Conservation (phyloP, 768 basidiomycete species). For the Lactarius psammicola region DNA sequence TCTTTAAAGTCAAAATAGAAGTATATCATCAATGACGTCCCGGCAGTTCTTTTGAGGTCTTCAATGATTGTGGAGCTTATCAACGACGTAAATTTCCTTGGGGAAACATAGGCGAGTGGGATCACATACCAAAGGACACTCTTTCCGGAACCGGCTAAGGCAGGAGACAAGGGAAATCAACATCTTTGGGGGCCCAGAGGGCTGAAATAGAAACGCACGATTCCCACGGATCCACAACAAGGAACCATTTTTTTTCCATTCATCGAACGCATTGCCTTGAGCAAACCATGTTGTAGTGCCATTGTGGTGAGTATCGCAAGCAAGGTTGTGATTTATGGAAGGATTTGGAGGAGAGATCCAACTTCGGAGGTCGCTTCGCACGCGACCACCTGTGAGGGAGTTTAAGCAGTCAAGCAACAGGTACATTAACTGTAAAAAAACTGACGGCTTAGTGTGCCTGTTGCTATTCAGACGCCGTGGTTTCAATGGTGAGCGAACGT, state of each 20-base stretch:
- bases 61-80: constrained; percentile 7
- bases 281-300: constrained; percentile 3
- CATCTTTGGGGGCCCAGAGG: background rate
- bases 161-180: background rate
- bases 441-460: background rate
- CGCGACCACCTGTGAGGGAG: background rate
- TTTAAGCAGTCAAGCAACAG: background rate
- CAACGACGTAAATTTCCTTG: background rate
- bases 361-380: background rate
- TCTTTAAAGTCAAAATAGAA: constrained; percentile 6
- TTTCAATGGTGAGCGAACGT: background rate
- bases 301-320: background rate
- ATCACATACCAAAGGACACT: constrained; percentile 2
- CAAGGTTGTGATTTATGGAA: constrained; percentile 4
- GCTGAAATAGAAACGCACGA: background rate
- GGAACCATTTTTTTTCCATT: constrained; percentile 2
- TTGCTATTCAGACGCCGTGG: background rate
- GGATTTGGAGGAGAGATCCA: constrained; percentile 16
- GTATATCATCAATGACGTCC: background rate
- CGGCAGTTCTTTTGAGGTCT: background rate
- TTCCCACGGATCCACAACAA: constrained; percentile 13
- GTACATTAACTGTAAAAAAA: background rate
- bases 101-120: background rate
- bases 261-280: background rate
- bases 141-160: constrained; percentile 12